phyloP scores from a whole-genome alignment of 805 yeast genomes.

The Nakazawaea pomicola region DNA sequence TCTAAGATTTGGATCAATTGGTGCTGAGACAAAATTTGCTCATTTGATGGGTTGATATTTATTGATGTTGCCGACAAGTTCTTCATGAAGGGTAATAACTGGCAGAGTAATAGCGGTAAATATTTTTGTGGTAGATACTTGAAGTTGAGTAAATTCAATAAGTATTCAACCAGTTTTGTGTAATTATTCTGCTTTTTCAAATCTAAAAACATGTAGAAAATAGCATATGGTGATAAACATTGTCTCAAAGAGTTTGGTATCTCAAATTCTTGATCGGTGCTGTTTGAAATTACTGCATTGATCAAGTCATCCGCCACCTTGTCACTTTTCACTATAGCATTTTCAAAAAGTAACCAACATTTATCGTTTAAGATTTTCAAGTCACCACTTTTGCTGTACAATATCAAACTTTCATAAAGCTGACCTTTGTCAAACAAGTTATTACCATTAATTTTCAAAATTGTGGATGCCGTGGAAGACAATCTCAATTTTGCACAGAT shows the following conservation, averaged over 20 bases:
- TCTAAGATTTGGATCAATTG: constrained; percentile 19
- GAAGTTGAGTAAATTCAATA: constrained; percentile 40
- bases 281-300: constrained; percentile 39
- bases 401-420: constrained; percentile 56
- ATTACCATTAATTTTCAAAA: constrained; percentile 46
- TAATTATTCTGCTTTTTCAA: constrained; percentile 23
- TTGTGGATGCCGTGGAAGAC: constrained; percentile 49
- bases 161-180: constrained; percentile 23
- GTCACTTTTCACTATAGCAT: constrained; percentile 44
- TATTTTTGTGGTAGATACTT: constrained; percentile 49
- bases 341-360: constrained; percentile 61
- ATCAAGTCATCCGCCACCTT: constrained; percentile 55
- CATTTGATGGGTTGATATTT: neutral
- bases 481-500: constrained; percentile 65
- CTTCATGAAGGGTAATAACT: constrained; percentile 38
- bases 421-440: constrained; percentile 49
- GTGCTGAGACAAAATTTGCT: constrained; percentile 17
- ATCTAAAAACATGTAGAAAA: constrained; percentile 46
- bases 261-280: constrained; percentile 23
- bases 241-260: constrained; percentile 60
- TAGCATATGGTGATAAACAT: constrained; percentile 67
- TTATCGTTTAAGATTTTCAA: constrained; percentile 42
- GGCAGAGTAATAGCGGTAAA: constrained; percentile 44
- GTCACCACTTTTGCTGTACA: constrained; percentile 62
- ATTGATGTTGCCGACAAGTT: constrained; percentile 14